Conservation (phyloP, 805 yeast genomes). For the Candida coleopterorum region DNA sequence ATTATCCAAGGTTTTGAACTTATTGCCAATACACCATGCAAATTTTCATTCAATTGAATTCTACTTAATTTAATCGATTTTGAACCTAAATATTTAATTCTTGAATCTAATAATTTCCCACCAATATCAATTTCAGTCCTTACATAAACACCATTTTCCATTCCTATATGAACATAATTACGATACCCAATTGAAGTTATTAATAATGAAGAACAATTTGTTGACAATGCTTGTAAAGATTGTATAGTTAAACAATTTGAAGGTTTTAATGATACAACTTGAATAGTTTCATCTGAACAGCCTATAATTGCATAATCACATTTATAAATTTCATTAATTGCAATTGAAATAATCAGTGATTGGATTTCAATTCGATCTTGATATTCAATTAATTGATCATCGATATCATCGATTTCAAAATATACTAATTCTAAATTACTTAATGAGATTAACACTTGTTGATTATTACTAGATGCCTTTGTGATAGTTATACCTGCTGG, state of each 20-base stretch:
- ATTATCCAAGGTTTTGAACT: conserved; percentile 58
- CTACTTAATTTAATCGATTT: conserved; percentile 50
- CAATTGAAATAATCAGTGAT: conserved; percentile 45
- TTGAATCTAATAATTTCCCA: conserved; percentile 58
- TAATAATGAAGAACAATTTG: conserved; percentile 30
- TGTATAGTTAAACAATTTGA: conserved; percentile 56
- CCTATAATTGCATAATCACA: conserved; percentile 67
- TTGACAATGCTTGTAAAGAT: conserved; percentile 61
- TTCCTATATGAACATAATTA: conserved; percentile 65
- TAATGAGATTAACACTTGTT: conserved; percentile 67
- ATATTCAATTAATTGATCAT: conserved; percentile 66
- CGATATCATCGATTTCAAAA: conserved; percentile 67
- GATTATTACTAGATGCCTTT: conserved; percentile 55
- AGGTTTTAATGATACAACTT: conserved; percentile 59
- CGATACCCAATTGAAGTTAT: conserved; percentile 14
- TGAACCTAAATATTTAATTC: conserved; percentile 71
- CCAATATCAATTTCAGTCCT: conserved; percentile 55
- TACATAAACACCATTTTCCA: conserved; percentile 78
- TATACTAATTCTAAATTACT: conserved; percentile 74
- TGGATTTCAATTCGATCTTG: conserved; percentile 54
- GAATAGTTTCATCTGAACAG: conserved; percentile 63
- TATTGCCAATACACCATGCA: conserved; percentile 41
- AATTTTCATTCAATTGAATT: conserved; percentile 16
- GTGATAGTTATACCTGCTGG: conserved; percentile 69
- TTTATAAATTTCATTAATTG: conserved; percentile 36